Base-by-base conservation (phyloP, 768 basidiomycete genomes). In the Russula abietina region DNA sequence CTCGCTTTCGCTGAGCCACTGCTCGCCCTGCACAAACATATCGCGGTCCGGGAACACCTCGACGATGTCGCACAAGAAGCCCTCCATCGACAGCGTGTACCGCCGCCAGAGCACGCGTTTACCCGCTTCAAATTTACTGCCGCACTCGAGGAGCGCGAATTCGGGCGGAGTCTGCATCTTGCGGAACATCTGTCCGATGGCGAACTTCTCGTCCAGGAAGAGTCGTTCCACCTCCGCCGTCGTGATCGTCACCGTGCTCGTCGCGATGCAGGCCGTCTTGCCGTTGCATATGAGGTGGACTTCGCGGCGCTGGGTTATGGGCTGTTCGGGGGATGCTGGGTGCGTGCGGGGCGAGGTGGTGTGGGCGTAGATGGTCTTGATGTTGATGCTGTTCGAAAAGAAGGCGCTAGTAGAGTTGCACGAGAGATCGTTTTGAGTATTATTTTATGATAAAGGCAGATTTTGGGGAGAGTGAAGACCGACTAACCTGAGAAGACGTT, bases 111-210 rank as follows among this genome's bases (percentile, higher is more conserved):
- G 73, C 26, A 67, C 64, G 24, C 60, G 58, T 64, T 66, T 60
- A 19, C 67, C 70, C 62, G 67, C 69, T 56, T 70, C 72, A 28
- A 61, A 53, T 48, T 65, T 54, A 6, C 73, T 74, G 4, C 82
- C 84, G n/a, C 84, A 84, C 22, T 72, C 72, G 38, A 83, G 70
- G 2, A 89, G 80, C 59, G 80, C 79, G 67, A 89, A 89, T 26
- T 76, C 75, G 0, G 87, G 86, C 3, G 76, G 74, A 33, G 75
- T 76, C 41, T 76, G 76, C 50, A 87, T 71, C 28, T 81, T 79
- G 26, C 81, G 75, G 71, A 88, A 87, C 62, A 84, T 81, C 71
- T 89, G 87, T 0, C 87, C 87, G 36, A 88, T 83, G 26, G 83
- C 83, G 62, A 80, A 87, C 62, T 82, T 83, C 61, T 87, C 83